Percentiles rank a stretch among this genome's conserved stretches.
phyloP scores from a whole-genome alignment of 805 yeast genomes.

The Pichia insulana region DNA sequence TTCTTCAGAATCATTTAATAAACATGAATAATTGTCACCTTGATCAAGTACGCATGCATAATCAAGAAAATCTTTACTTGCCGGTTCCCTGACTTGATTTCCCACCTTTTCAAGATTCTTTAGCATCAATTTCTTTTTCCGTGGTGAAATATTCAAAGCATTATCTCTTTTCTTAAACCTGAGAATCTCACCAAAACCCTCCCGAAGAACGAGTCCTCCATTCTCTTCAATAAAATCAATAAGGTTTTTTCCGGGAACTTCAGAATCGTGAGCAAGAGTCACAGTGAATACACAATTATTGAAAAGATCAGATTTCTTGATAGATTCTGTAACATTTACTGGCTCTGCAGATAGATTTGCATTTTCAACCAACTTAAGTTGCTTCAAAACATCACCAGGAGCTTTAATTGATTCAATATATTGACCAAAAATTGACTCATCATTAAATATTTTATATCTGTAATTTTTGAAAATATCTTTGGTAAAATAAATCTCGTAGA shows the following conservation, averaged over 20 bases:
- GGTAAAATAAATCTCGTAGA: conserved; percentile 10
- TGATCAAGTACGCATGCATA: conserved; percentile 7
- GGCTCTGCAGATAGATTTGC: neutral
- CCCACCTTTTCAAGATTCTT: neutral
- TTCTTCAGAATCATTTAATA: neutral
- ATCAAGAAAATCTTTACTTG: conserved; percentile 5
- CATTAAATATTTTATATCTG: conserved; percentile 13
- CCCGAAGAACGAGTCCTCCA: conserved; percentile 11
- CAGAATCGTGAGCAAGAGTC: conserved; percentile 4
- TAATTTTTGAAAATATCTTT: conserved; percentile 1
- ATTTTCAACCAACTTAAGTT: neutral
- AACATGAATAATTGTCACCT: neutral
- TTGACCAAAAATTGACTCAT: conserved; percentile 8
- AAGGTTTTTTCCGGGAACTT: neutral
- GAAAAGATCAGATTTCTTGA: conserved; percentile 1
- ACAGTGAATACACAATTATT: conserved; percentile 10
- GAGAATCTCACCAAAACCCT: conserved; percentile 10
- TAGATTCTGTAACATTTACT: neutral
- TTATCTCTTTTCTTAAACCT: neutral
- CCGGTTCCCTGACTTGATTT: conserved; percentile 2
- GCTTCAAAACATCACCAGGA: neutral
- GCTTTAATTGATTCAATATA: conserved; percentile 5
- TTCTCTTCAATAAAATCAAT: conserved; percentile 5
- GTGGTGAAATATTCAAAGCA: neutral
- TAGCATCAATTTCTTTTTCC: neutral